Conservation (phyloP, 768 basidiomycete genomes). For the Inosperma sp. region DNA sequence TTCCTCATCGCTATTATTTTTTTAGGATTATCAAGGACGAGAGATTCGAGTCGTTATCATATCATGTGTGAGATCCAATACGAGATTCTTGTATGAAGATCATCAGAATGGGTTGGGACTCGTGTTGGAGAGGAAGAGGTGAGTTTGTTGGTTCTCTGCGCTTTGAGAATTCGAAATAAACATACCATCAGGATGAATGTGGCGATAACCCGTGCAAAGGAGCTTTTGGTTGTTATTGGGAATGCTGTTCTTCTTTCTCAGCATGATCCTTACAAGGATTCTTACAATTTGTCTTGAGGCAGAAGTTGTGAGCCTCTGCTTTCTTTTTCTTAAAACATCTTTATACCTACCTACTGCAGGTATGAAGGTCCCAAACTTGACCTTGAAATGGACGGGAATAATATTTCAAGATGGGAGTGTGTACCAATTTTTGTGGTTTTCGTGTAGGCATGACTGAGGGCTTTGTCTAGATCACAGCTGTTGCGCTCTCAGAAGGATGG, state of each 20-base stretch:
- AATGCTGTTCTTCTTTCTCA: constrained; percentile 37
- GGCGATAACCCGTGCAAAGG: constrained; percentile 50
- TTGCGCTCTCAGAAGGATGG: no score
- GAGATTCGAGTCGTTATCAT: constrained; percentile 49
- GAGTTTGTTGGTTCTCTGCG: neutral
- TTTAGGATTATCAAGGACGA: constrained; percentile 48
- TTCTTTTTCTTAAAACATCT: neutral
- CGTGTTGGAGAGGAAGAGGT: constrained; percentile 46
- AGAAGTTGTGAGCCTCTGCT: constrained; percentile 37
- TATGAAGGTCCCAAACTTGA: constrained; percentile 42
- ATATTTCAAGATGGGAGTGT: constrained; percentile 45
- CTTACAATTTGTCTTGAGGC: constrained; percentile 43
- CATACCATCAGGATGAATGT: constrained; percentile 57
- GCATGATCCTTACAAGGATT: constrained; percentile 46
- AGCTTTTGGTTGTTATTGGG: constrained; percentile 47
- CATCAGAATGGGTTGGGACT: constrained; percentile 42
- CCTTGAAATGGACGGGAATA: constrained; percentile 44
- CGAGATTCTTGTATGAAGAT: constrained; percentile 47
- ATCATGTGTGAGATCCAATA: constrained; percentile 44
- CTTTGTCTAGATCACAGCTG: no score
- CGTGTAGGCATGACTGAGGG: no score
- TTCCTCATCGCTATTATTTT: neutral
- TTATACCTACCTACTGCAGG: constrained; percentile 20
- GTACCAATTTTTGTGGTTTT: no score
- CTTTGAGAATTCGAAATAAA: neutral